Percentiles rank a stretch among this genome's conserved stretches.
Conservation (phyloP, 192 early-diverging fungal genomes). For the Piromyces sp. region DNA sequence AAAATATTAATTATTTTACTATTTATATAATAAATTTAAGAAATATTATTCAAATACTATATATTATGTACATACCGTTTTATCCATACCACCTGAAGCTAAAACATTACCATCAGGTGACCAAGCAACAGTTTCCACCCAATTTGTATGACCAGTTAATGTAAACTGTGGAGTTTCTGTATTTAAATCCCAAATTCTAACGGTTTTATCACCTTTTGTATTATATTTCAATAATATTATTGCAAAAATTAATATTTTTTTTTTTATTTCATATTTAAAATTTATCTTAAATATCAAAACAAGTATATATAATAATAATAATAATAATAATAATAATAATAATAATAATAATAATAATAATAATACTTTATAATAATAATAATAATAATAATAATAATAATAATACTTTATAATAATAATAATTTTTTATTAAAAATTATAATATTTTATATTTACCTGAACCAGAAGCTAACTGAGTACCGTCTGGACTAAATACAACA, state of each 20-base stretch:
- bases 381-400: too few species aligned
- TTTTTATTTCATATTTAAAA: too few species aligned
- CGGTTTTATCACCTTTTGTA: slow-evolving; percentile 62
- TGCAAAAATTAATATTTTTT: too few species aligned
- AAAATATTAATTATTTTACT: too few species aligned
- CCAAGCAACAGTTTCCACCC: slow-evolving; percentile 89
- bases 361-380: too few species aligned
- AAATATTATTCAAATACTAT: too few species aligned
- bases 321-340: too few species aligned
- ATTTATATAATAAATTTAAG: too few species aligned
- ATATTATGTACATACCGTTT: slow-evolving; percentile 29
- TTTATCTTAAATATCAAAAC: too few species aligned
- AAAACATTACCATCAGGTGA: slow-evolving; percentile 68
- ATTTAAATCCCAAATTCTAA: slow-evolving; percentile 91
- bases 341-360: too few species aligned
- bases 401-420: neutral
- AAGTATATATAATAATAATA: too few species aligned
- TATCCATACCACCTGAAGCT: slow-evolving; percentile 91
- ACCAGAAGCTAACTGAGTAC: slow-evolving; percentile 77
- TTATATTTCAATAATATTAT: too few species aligned
- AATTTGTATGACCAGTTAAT: slow-evolving; percentile 63
- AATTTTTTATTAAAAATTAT: neutral
- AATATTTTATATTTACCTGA: slow-evolving; percentile 27
- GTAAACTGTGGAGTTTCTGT: slow-evolving; percentile 87
- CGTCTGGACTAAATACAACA: slow-evolving; percentile 79